Conservation (phyloP, 2,329 filamentous ascomycete genomes). For the Colletotrichum sp. region DNA sequence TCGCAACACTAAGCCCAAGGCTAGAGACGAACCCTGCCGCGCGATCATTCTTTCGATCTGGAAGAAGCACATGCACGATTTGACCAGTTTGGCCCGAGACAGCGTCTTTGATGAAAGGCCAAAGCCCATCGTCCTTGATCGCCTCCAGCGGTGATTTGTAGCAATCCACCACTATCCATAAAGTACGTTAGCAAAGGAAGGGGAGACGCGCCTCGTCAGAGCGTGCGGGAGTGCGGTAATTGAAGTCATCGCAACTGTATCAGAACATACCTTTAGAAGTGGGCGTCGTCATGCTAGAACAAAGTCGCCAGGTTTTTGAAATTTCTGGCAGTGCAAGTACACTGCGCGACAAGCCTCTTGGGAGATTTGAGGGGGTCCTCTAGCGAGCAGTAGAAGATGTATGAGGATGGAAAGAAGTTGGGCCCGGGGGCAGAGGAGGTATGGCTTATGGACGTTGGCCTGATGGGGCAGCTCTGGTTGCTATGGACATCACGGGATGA, state of each 20-base stretch:
- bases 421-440: background rate
- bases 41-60: background rate
- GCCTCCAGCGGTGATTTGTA: background rate
- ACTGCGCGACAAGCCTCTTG: background rate
- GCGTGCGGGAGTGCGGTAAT: background rate
- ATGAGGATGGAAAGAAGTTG: background rate
- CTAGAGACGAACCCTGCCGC: background rate
- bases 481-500: background rate
- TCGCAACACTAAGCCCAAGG: background rate
- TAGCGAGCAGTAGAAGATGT: background rate
- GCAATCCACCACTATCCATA: background rate
- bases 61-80: background rate
- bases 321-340: background rate
- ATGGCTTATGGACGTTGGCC: background rate
- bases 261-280: background rate
- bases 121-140: background rate
- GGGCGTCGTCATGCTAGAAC: background rate
- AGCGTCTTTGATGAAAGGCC: background rate
- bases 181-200: background rate
- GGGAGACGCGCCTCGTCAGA: background rate
- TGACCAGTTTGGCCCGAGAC: background rate
- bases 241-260: background rate
- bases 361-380: background rate
- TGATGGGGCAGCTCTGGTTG: background rate
- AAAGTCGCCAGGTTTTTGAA: background rate